Base-by-base conservation (phyloP, 257 asterid species). In the Jacaranda mimosifolia region DNA sequence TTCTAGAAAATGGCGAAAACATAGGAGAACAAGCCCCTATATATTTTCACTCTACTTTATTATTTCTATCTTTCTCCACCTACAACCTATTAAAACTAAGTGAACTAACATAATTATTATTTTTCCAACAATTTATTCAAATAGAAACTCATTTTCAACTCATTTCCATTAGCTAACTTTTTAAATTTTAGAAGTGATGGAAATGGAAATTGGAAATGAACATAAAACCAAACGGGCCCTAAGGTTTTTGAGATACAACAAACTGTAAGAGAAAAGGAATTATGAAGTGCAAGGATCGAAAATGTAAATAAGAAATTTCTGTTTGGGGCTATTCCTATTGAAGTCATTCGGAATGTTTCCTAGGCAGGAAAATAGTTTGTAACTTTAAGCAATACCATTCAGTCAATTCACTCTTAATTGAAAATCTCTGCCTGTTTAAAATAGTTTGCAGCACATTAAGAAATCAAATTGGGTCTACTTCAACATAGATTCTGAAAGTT, bases 351-450 rank as follows among this genome's bases (percentile, higher is more conserved):
- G 48, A 21, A 36, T 48, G 43, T 60, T 6, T 32, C 40, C 63
- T 51, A 10, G 18, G 5, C 73, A 3, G 59, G 9, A 15, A 43
- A 39, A 4, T 43, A 19, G 40, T 67, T 45, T 5, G 72, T 45
- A 4, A 13, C 32, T 35, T 19, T 51, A 11, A 18, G 43, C 32
- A 63, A 64, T 49, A 48, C 32, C 21, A 13, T 18, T 46, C 6
- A 45, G 60, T 74, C 51, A 17, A 6, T n/a, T 48, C 13, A 40
- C 55, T 63, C 52, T 39, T 60, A 73, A 52, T 62, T 74, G 62
- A 49, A 21, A 59, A 17, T 45, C 58, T 35, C 62, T 21, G 35
- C 19, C 32, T 18, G 3, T 74, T 8, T 46, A 8, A 63, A 62
- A 63, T 52, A 40, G 57, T 62, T 19, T 6, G 58, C 42, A 8